phyloP scores from a whole-genome alignment of 495 filamentous ascomycete species.

The Neurospora sp. region DNA sequence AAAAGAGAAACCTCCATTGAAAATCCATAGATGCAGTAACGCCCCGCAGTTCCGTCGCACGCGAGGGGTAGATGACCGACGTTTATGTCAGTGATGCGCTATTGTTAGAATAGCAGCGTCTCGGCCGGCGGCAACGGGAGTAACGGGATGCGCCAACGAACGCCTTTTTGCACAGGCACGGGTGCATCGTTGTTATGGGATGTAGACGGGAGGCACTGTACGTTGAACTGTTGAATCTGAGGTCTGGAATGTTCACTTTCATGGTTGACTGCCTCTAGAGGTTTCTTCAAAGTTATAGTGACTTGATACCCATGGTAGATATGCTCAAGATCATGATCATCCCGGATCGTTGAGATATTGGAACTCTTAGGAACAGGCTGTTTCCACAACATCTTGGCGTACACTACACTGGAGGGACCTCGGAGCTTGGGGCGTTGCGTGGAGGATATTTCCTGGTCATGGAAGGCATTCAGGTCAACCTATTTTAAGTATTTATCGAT shows the following conservation, averaged over 20 bases:
- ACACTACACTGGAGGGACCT: background rate
- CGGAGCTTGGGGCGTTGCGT: background rate
- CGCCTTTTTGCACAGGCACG: background rate
- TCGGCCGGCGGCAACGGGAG: background rate
- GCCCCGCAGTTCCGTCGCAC: background rate
- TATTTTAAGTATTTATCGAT: background rate
- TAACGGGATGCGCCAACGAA: background rate
- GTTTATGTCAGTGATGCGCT: background rate
- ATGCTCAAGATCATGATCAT: background rate
- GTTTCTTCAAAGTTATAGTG: background rate
- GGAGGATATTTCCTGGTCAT: background rate
- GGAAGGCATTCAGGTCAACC: background rate
- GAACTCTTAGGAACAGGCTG: background rate
- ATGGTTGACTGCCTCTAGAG: background rate
- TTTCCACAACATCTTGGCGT: background rate
- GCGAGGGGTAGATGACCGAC: background rate
- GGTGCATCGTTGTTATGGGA: background rate
- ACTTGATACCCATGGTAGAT: background rate
- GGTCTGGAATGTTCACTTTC: background rate
- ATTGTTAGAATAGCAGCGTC: background rate
- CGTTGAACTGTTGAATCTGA: background rate
- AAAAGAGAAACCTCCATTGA: background rate
- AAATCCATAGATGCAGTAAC: background rate
- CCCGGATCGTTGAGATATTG: background rate
- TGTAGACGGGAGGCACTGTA: too few species aligned